Percentiles rank a stretch among this genome's conserved stretches.
phyloP scores from a whole-genome alignment of 2,329 filamentous ascomycete genomes.

The Penicillium frequentans region DNA sequence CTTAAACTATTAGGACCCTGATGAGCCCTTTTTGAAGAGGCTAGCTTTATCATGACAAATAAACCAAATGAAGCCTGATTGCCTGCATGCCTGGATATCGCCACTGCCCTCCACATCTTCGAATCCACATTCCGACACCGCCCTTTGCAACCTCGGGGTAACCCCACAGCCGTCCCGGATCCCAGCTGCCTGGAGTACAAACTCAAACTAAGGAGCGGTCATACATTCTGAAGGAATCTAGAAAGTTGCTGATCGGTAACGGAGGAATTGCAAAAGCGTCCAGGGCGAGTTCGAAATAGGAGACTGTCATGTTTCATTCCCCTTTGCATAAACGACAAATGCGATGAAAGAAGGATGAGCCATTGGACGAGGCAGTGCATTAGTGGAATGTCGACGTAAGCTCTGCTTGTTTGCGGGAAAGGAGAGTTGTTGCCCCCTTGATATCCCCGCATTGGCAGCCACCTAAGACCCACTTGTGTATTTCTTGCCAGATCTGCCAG shows the following conservation, averaged over 20 bases:
- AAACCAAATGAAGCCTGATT: background rate
- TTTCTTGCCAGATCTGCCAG: too few species aligned
- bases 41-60: background rate
- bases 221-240: background rate
- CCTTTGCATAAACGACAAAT: background rate
- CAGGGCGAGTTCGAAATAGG: background rate
- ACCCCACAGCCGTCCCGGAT: background rate
- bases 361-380: background rate
- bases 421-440: background rate
- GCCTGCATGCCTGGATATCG: background rate
- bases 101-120: background rate
- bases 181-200: background rate
- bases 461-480: background rate
- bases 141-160: background rate
- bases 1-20: background rate
- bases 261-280: background rate
- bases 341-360: background rate
- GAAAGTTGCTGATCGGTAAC: background rate
- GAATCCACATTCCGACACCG: background rate
- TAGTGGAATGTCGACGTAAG: background rate
- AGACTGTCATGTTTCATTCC: background rate
- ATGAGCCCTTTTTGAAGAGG: background rate
- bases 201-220: background rate
- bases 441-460: slow-evolving; percentile 2
- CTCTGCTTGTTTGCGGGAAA: background rate